Evolutionary conservation across 257 asterid species (phyloP).

Genomic region (Plantago elongata): DNA sequence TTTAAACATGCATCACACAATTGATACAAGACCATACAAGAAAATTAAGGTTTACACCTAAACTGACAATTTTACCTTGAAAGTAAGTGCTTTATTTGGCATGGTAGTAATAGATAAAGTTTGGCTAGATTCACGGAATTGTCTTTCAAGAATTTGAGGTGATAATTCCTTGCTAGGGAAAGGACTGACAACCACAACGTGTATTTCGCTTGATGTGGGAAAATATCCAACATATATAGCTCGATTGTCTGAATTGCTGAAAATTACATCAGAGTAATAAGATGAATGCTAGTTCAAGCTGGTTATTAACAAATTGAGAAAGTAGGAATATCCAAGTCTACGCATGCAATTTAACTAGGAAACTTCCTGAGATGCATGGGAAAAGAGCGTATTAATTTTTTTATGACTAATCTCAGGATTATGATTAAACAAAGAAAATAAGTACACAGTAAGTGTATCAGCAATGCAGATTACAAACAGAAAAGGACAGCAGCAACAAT

Average conservation of each 20-base stretch:
- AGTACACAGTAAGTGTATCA: too few relatives aligned
- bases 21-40: slow-evolving; percentile 18
- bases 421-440: too few relatives aligned
- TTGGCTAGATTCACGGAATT: slow-evolving; percentile 80
- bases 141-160: slow-evolving; percentile 80
- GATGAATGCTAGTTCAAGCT: slow-evolving; percentile 13
- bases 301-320: slow-evolving; percentile 10
- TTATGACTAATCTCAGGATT: too few relatives aligned
- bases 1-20: slow-evolving; percentile 21
- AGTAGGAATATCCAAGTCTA: slow-evolving; percentile 9
- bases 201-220: slow-evolving; percentile 66
- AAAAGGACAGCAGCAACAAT: too few relatives aligned
- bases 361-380: background rate
- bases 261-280: slow-evolving; percentile 18
- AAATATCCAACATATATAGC: slow-evolving; percentile 81
- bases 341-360: slow-evolving; percentile 7
- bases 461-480: too few relatives aligned
- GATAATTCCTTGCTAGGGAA: slow-evolving; percentile 86
- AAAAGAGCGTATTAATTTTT: too few relatives aligned
- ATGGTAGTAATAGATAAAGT: slow-evolving; percentile 45
- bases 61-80: slow-evolving; percentile 52
- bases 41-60: slow-evolving; percentile 1
- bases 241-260: slow-evolving; percentile 82
- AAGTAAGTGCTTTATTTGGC: slow-evolving; percentile 46
- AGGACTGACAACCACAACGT: slow-evolving; percentile 83